Percentiles rank a stretch among this genome's conserved stretches.
Conservation (phyloP, 2,329 filamentous ascomycete genomes). For the Magnaporthiopsis rhizophila region DNA sequence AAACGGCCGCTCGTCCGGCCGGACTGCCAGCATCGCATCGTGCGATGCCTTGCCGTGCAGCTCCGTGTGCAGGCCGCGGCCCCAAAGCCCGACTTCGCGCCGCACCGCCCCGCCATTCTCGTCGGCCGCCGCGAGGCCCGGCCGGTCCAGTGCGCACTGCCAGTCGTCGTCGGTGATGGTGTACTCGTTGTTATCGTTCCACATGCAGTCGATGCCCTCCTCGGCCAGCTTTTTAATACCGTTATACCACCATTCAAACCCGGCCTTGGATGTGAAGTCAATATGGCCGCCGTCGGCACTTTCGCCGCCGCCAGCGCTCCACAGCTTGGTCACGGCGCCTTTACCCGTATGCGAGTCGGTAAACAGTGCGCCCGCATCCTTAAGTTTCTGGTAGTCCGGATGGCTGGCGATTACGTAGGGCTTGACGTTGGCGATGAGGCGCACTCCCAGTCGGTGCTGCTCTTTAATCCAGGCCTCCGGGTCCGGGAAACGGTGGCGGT, state of each 20-base stretch:
- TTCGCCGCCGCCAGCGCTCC: conserved; percentile 65
- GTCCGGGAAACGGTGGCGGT: conserved; percentile 60
- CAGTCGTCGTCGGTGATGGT: conserved; percentile 58
- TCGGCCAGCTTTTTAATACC: conserved; percentile 55
- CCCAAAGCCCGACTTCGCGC: conserved; percentile 58
- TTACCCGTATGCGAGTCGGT: conserved; percentile 44
- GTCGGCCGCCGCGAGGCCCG: not conserved
- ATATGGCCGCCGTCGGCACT: conserved; percentile 64
- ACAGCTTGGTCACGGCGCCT: conserved; percentile 53
- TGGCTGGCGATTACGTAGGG: conserved; percentile 62
- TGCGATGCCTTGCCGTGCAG: conserved; percentile 64
- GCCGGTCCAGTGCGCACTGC: conserved; percentile 46
- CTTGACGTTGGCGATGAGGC: conserved; percentile 65
- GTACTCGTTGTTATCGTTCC: conserved; percentile 77
- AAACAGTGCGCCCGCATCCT: conserved; percentile 54
- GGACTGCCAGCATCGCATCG: conserved; percentile 52
- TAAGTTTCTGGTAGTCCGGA: conserved; percentile 55
- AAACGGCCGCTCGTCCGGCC: conserved; percentile 54
- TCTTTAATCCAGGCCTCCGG: conserved; percentile 55
- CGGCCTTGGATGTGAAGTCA: conserved; percentile 61
- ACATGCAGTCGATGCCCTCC: conserved; percentile 63
- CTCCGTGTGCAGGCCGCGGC: conserved; percentile 60
- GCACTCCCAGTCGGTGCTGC: conserved; percentile 56
- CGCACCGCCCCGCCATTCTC: conserved; percentile 17
- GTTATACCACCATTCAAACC: conserved; percentile 65